Conservation (phyloP, 1,284 basidiomycete genomes). For the Ceratobasidium sp. region DNA sequence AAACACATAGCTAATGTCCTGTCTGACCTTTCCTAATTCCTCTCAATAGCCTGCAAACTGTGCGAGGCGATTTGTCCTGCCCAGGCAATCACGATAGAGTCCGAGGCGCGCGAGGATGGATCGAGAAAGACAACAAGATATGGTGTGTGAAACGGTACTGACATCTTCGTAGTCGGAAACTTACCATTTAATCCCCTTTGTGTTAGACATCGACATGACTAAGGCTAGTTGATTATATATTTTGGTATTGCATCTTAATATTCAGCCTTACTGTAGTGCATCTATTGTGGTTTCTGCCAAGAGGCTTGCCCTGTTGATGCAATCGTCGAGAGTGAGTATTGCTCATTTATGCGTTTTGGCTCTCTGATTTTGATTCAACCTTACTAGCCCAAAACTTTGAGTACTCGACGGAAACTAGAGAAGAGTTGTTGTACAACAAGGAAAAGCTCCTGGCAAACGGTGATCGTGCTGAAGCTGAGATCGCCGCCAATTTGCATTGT, state of each 20-base stretch:
- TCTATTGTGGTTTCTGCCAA: constrained; percentile 98
- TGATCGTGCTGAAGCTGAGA: constrained; percentile 95
- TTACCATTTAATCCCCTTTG: constrained; percentile 23
- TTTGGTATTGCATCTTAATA: too few relatives aligned
- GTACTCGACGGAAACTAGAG: constrained; percentile 96
- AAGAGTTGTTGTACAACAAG: constrained; percentile 99
- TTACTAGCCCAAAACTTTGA: constrained; percentile 89
- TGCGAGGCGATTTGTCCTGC: constrained; percentile 99
- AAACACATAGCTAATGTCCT: constrained; percentile 45
- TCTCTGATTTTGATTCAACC: constrained; percentile 34
- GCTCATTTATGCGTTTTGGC: too few relatives aligned
- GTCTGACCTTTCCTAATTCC: background rate
- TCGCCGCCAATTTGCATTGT: constrained; percentile 92
- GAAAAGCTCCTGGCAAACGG: constrained; percentile 96
- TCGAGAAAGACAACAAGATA: constrained; percentile 98
- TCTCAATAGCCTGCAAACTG: constrained; percentile 86
- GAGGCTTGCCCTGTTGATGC: constrained; percentile 99
- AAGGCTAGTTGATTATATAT: constrained; percentile 49
- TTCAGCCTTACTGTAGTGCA: constrained; percentile 61
- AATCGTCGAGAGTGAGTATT: constrained; percentile 94
- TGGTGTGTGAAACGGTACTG: constrained; percentile 55
- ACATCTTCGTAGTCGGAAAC: background rate
- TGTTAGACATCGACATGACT: constrained; percentile 64
- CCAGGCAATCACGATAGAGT: constrained; percentile 99
- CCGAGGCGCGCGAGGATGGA: constrained; percentile 94